These are phyloP conservation scores for Centaurea solstitialis DNA, from an alignment of 129 eudicot genomes.

Conservation along the genomic window DNA sequence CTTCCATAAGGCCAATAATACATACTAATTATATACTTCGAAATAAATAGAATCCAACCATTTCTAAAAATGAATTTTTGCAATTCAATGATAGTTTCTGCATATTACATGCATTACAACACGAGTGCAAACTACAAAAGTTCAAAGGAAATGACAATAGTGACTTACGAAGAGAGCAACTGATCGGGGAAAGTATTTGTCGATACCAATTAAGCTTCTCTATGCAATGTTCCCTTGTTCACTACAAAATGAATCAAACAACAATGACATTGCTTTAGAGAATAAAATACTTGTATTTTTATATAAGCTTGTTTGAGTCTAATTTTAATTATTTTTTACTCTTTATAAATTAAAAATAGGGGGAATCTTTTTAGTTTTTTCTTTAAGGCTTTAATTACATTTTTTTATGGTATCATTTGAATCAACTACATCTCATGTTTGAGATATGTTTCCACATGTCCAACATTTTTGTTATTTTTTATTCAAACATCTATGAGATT, in stretches of 20 bases:
- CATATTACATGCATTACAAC: not conserved
- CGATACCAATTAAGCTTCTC: constrained; percentile 61
- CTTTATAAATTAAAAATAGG: too few species aligned
- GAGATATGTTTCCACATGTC: not conserved
- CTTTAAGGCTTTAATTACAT: not conserved
- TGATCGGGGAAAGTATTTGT: constrained; percentile 49
- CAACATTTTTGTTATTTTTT: not conserved
- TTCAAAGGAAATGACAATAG: not conserved
- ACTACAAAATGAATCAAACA: not conserved
- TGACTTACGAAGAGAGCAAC: constrained; percentile 69
- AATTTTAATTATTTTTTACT: too few species aligned
- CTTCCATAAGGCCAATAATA: not conserved
- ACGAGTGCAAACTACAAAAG: not conserved
- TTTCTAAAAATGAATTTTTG: constrained; percentile 24
- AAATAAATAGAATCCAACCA: constrained; percentile 50
- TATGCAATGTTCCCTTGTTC: constrained; percentile 62
- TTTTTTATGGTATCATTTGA: not conserved
- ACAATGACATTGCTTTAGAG: not conserved
- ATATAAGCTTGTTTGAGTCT: not conserved
- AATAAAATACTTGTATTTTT: too few species aligned
- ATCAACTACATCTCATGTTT: not conserved
- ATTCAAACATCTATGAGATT: not conserved
- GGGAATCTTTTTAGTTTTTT: not conserved
- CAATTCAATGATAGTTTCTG: not conserved
- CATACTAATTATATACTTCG: not conserved